Base-by-base conservation (phyloP, 345 rosid genomes). In the Trapa bicornis region DNA sequence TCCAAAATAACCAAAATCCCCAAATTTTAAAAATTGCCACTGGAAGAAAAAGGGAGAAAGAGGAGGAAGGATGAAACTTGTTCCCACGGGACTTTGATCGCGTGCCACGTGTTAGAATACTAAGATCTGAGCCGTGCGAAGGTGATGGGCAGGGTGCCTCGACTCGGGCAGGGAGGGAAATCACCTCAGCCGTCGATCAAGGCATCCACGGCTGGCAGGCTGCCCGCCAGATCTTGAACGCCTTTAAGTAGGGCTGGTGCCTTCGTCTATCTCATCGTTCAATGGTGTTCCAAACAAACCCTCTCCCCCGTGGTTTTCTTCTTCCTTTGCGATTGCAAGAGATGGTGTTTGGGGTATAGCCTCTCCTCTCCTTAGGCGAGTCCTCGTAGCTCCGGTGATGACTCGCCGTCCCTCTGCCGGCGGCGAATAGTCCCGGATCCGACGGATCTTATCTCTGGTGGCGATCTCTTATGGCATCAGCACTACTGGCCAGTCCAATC, bases 221-320 rank as follows among this genome's bases (percentile, higher is more conserved):
- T 64, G 71, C 81, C 16, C 75, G 81, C 76, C 81, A 79, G 80
- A 79, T 76, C 78, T 73, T 58, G 61, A 61, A 52, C 16, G 76
- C 80, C 80, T 79, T 82, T 82, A 82, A 79, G 75, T 75, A 38
- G 71, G 53, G 69, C 72, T 11, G 37, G 41, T 57, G 64, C 67
- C 69, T 68, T 37, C 35, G 9, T 43, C 57, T 17, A 53, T 12
- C 36, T 71, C 68, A 57, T 67, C 80, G 61, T 43, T 70, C 76
- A 61, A 50, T 35, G 75, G 63, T 37, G 42, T 22, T 56, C 43
- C 57, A 68, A 67, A 47, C 43, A 70, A 70, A 54, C 70, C 72
- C 72, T 69, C 73, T 57, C 29, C 47, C 22, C 58, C 17, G 66
- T 38, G 64, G 22, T 33, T 13, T 6, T 35, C 54, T 35, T 2